These are phyloP conservation scores for Boletus semigastroideus DNA, from an alignment of 1,284 basidiomycete genomes.

Conservation along the genomic window DNA sequence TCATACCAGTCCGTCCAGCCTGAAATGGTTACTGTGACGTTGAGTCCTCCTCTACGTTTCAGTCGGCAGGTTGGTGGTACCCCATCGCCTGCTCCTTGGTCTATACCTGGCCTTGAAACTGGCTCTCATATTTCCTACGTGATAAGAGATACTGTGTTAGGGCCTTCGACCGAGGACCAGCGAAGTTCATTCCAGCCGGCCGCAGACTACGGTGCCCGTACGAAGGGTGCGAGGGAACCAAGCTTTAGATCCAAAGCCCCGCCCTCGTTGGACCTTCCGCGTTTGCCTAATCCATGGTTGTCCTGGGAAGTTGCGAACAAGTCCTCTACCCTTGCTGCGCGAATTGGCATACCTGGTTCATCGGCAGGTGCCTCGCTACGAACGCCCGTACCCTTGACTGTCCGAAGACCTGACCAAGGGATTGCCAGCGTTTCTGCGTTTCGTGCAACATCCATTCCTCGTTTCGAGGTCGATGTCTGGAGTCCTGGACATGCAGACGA, in stretches of 20 bases:
- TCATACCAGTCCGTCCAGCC: slow-evolving; percentile 2
- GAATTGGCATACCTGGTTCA: slow-evolving; percentile 5
- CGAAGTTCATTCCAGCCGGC: not conserved
- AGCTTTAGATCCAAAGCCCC: slow-evolving; percentile 11
- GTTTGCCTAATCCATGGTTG: not conserved
- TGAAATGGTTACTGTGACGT: not conserved
- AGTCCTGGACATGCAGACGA: not conserved
- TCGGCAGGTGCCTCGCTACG: not conserved
- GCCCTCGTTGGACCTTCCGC: slow-evolving; percentile 1
- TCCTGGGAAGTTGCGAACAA: slow-evolving; percentile 9
- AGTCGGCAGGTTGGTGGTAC: slow-evolving; percentile 11
- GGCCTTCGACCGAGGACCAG: not conserved
- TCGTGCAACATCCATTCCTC: slow-evolving; percentile 1
- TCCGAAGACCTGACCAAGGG: slow-evolving; percentile 10
- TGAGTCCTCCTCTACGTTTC: slow-evolving; percentile 5
- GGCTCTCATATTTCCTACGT: slow-evolving; percentile 22
- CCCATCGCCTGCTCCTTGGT: slow-evolving; percentile 3
- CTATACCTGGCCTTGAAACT: slow-evolving; percentile 17
- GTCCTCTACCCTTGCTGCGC: slow-evolving; percentile 10
- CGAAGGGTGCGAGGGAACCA: not conserved
- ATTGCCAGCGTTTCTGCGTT: slow-evolving; percentile 4
- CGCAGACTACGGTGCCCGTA: not conserved
- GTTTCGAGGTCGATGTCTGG: not conserved
- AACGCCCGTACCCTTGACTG: not conserved
- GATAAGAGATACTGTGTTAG: not conserved